Evolutionary conservation across 352 stramenopile species (phyloP), one percentile per base, ranked within the genome.

Genomic region (Globisporangium abappressorium): DNA sequence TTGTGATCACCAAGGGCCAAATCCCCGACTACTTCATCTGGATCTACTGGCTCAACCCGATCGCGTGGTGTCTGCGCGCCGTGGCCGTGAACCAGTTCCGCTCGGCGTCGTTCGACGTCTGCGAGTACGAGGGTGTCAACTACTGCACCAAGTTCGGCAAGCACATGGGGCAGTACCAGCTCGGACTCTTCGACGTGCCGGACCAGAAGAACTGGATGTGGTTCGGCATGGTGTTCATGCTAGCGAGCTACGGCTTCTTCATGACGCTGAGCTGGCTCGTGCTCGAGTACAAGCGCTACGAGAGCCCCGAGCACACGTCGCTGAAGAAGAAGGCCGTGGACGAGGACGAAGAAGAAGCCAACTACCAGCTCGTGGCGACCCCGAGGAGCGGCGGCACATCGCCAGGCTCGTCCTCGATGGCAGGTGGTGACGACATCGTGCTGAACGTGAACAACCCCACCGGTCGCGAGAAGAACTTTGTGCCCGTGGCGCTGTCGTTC

Each of bases 401-500:
- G 11, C 36, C 36, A 43, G 36, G 36, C 36, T 55, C n/a, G 7
- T 55, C 47, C 2, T 55, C 47, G 8, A 55, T 7, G 15, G 36
- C 11, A 15, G 34, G 34, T 3, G 36, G 36, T 43, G 36, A 6
- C 9, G 26, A 56, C 5, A 28, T 24, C 9, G 49, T 56, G 2
- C n/a, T 18, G 22, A 14, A 56, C 11, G 49, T 30, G n/a, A 30
- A 18, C 38, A 46, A 46, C 38, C 49, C 49, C 49, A 26, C 20
- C 30, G 26, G 28, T 8, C 64, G 56, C 47, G 47, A 68, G 9
- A 65, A 65, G 46, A 65, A 41, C 11, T 76, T 77, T 30, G 24
- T 62, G 2, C 70, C 64, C 0, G 64, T 77, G 6, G 70, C 70
- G 20, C 26, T 77, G 5, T 61, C 64, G 15, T 77, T 77, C 54